These are phyloP conservation scores for Leccinum olivaceopallidum DNA, from an alignment of 768 basidiomycete genomes.

Conservation along the genomic window DNA sequence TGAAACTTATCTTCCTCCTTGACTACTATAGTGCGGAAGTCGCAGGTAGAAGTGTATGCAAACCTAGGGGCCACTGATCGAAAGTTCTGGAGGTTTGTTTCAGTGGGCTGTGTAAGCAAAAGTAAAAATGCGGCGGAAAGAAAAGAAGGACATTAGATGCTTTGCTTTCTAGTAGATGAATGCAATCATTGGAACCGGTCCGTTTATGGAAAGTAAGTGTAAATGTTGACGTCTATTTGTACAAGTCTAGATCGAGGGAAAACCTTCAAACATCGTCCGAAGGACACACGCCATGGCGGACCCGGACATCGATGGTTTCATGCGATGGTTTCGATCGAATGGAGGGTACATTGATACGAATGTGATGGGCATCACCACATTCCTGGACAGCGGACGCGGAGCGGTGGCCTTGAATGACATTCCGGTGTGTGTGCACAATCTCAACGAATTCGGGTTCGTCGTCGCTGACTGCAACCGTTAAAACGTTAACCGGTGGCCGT, in stretches of 20 bases:
- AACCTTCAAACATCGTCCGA: background rate
- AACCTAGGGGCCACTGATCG: background rate
- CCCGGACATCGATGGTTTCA: slow-evolving; percentile 35
- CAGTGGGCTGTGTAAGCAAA: too few species aligned
- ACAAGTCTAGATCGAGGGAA: background rate
- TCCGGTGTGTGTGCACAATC: slow-evolving; percentile 45
- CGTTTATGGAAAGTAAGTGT: background rate
- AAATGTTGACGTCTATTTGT: slow-evolving; percentile 8
- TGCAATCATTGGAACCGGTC: background rate
- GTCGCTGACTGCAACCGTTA: too few species aligned
- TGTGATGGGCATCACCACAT: slow-evolving; percentile 46
- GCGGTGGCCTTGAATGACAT: slow-evolving; percentile 74
- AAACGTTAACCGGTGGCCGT: background rate
- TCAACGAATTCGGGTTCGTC: background rate
- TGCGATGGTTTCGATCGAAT: slow-evolving; percentile 59
- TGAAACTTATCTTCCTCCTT: too few species aligned
- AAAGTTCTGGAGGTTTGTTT: background rate
- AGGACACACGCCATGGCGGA: slow-evolving; percentile 4
- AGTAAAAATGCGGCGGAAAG: too few species aligned
- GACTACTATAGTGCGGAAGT: too few species aligned
- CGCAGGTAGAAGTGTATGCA: background rate
- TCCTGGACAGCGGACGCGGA: slow-evolving; percentile 64
- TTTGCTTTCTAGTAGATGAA: too few species aligned
- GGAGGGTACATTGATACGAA: slow-evolving; percentile 50
- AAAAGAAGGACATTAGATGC: background rate